Evolutionary conservation across 805 yeast species (phyloP), one percentile per base, ranked within the genome.

Genomic region (Kodamaea lidongshanica): DNA sequence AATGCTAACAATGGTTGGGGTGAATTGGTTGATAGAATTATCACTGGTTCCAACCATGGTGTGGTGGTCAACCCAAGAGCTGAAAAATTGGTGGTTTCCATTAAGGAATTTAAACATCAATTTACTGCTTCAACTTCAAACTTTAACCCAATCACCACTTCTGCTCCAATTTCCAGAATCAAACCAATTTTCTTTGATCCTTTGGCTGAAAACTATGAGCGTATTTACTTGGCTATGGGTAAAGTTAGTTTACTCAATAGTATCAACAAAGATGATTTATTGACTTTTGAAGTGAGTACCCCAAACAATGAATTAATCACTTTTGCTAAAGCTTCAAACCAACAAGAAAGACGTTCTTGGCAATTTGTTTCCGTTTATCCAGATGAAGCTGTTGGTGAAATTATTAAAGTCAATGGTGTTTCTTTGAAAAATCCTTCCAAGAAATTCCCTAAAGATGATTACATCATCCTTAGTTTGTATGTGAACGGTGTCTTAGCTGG

Each of bases 61-160:
- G 74, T 84, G 32, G 89, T 88, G 4, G 70, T 82, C 16, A 82
- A 84, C 38, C 87, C 89, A 16, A 68, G 94, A 52, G 86, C 92
- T 3, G 88, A 80, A 44, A 68, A 66, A 35, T 61, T 86, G 40
- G 67, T 74, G 19, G 70, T 83, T 7, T 68, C 88, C 2, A 72
- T 85, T 26, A 84, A 83, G 52, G 94, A 84, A 50, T 72, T 82
- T 45, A 73, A 70, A 48, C 75, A 71, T 32, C 63, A 61, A 41
- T 61, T 61, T 37, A 23, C 47, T 26, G 46, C 36, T 18, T 35
- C 27, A 12, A 21, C 15, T 14, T 30, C 25, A 16, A 35, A 39
- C 28, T 41, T 34, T 23, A 41, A 41, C 23, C 47, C 50, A 10
- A 46, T 63, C 17, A 48, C 59, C 9, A 54, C 62, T 18, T 55